Evolutionary conservation across 108 stramenopile species (phyloP).

Genomic region (Cyclotella kingstonii): DNA sequence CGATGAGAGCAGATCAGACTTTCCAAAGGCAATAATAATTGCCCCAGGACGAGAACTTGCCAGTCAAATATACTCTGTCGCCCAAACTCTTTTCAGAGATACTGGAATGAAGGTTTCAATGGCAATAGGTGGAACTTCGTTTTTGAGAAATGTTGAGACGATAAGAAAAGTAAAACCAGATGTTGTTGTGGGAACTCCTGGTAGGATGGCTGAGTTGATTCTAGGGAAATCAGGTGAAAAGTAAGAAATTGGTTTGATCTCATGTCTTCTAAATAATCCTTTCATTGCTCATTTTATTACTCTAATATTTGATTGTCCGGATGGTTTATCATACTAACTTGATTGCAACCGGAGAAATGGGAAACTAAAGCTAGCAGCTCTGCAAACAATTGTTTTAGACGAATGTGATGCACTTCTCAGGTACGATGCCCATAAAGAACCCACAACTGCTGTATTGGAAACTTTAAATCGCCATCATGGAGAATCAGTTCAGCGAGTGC

Average conservation of each 20-base stretch:
- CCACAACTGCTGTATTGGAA: constrained; percentile 67
- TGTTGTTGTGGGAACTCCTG: constrained; percentile 85
- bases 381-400: constrained; percentile 77
- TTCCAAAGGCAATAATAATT: constrained; percentile 63
- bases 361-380: constrained; percentile 56
- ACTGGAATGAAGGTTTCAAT: constrained; percentile 62
- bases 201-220: constrained; percentile 81
- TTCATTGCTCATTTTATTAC: not conserved
- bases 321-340: not conserved
- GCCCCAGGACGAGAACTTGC: constrained; percentile 87
- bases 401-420: constrained; percentile 87
- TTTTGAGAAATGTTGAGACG: constrained; percentile 66
- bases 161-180: constrained; percentile 74
- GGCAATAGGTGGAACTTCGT: constrained; percentile 83
- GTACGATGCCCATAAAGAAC: constrained; percentile 76
- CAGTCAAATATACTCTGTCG: constrained; percentile 79
- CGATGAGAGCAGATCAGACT: constrained; percentile 11
- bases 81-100: constrained; percentile 56
- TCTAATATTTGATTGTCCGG: not conserved
- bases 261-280: not conserved
- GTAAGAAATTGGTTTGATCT: constrained; percentile 16
- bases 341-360: constrained; percentile 44
- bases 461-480: constrained; percentile 62
- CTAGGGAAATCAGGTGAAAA: constrained; percentile 76
- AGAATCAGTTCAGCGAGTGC: constrained; percentile 51